phyloP scores from a whole-genome alignment of 768 basidiomycete species.

The Polyporus arcularius region DNA sequence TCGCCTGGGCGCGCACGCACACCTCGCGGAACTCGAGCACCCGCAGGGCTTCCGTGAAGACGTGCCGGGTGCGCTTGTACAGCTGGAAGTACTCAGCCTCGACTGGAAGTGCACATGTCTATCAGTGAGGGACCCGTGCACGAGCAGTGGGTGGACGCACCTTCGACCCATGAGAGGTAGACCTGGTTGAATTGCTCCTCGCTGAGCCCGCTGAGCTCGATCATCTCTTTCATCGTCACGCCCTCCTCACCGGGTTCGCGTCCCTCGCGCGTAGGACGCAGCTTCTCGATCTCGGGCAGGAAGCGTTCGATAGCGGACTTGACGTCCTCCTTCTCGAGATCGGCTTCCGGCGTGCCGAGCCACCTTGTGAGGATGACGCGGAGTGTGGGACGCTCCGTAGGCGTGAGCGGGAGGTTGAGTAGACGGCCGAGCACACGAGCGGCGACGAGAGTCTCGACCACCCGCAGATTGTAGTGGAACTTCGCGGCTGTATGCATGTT shows the following conservation, averaged over 20 bases:
- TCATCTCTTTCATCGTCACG: constrained; percentile 75
- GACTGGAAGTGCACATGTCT: constrained; percentile 46
- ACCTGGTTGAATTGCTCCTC: constrained; percentile 59
- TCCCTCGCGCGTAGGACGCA: constrained; percentile 45
- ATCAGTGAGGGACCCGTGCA: not conserved
- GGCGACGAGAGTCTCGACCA: constrained; percentile 85
- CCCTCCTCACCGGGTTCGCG: constrained; percentile 45
- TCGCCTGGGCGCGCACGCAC: constrained; percentile 44
- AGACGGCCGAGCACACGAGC: constrained; percentile 70
- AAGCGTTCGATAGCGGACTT: constrained; percentile 50
- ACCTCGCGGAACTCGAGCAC: constrained; percentile 76
- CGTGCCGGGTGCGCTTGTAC: constrained; percentile 81
- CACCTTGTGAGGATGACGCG: constrained; percentile 67
- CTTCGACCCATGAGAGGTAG: constrained; percentile 80
- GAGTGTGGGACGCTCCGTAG: constrained; percentile 59
- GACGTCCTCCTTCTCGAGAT: constrained; percentile 48
- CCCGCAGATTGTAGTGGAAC: constrained; percentile 83
- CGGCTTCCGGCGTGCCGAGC: constrained; percentile 30
- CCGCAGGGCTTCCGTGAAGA: constrained; percentile 76
- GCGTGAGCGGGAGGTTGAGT: constrained; percentile 46
- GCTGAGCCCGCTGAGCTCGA: constrained; percentile 59
- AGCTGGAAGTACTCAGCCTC: constrained; percentile 82
- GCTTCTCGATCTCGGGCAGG: constrained; percentile 47
- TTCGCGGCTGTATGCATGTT: constrained; percentile 53
- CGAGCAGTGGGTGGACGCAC: too few relatives aligned